Evolutionary conservation across 176 grass and related monocot genomes (phyloP), one percentile per base, ranked within the genome.

Genomic region (Carex scoparia): DNA sequence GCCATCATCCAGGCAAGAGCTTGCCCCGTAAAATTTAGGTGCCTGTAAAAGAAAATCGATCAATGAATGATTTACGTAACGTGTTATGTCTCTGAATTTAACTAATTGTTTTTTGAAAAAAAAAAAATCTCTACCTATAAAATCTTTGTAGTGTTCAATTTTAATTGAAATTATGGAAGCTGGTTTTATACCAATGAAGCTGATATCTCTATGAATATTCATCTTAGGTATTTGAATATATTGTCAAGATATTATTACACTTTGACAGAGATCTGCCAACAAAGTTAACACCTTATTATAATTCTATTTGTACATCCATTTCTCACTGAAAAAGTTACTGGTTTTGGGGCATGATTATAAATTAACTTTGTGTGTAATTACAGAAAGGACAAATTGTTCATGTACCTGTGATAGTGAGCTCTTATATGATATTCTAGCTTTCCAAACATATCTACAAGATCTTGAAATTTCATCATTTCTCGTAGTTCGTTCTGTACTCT

Each of bases 1-100:
- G 91, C 95, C 92, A 98, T 90, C 92, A 98, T 98, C 95, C 95
- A 98, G 1, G 87, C 92, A 2, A 98, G 65, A 2, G 87, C 81
- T 65, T 91, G 89, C 1, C 79, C 86, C 8, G 35, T 90, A 7
- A 93, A 70, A 69, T 87, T 88, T 10, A 94, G 84, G 48, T 98
- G 86, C 89, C 94, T 97, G 77, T 5, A 77, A 51, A 61, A 16
- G 0, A 69, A 30, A 44, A 79, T 69, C 0, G 8, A 83, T 38
- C 0, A 11, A 83, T 38, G 0, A 78, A 42, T 6, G 51, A 77
- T 77, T 77, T 78, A 32, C 2, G 57, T 78, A 56, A 63, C 8
- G 6, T 28, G 27, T 32, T 35, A 1, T 9, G 30, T 79, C 4
- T 10, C 2, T 70, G 6, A 70, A 42, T 38, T 42, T 38, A 44